These are phyloP conservation scores for Colletotrichum spaethianum DNA, from an alignment of 2,329 filamentous ascomycete genomes.

Conservation along the genomic window DNA sequence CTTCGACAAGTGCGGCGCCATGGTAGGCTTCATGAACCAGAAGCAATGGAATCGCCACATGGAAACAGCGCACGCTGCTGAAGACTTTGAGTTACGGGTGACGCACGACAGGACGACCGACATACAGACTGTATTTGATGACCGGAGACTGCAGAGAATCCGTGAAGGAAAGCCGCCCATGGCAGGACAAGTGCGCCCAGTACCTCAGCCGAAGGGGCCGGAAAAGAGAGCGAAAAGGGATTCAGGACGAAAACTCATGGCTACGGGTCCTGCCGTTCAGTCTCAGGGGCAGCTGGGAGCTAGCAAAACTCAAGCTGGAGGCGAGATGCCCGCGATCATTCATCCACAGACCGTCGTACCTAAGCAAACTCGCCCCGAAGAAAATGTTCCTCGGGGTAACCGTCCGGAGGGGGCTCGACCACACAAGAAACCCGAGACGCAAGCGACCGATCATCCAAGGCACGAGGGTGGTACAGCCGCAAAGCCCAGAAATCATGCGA, in stretches of 20 bases:
- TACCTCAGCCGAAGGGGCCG: not conserved
- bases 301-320: not conserved
- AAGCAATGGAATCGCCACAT: constrained; percentile 39
- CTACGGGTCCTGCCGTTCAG: not conserved
- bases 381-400: not conserved
- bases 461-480: not conserved
- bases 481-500: not conserved
- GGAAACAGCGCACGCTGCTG: constrained; percentile 27
- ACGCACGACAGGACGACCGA: not conserved
- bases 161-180: constrained; percentile 25
- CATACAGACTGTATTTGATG: not conserved
- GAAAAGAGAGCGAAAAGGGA: too few relatives aligned
- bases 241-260: not conserved
- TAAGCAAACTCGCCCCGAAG: not conserved
- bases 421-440: not conserved
- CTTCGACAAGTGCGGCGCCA: constrained; percentile 41
- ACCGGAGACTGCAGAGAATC: constrained; percentile 17
- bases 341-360: not conserved
- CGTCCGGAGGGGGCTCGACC: not conserved
- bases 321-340: not conserved
- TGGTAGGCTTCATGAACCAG: constrained; percentile 42
- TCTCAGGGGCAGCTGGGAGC: not conserved
- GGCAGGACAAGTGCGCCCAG: not conserved
- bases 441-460: not conserved
- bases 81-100: constrained; percentile 23